Base-by-base conservation (phyloP, 352 stramenopile genomes). In the Phytopythium helicoides region DNA sequence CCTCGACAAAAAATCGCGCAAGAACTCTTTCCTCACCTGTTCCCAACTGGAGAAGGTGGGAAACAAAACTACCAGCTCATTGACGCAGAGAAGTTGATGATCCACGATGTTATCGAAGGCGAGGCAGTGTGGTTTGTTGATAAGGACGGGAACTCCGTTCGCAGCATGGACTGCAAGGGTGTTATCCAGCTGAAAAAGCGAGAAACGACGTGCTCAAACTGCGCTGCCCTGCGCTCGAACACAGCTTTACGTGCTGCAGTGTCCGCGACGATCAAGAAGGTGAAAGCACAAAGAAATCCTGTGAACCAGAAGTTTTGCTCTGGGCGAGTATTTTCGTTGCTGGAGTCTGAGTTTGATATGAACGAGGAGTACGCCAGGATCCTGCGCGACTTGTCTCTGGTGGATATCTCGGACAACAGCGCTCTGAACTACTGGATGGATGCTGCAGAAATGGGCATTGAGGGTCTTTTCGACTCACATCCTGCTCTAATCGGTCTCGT, bases 41-140 rank as follows among this genome's bases (percentile, higher is more conserved):
- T 87, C 41, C 34, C 54, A 3, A 55, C 61, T 12, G 52, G 54
- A 22, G 58, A 59, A 18, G 54, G 47, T 4, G 40, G 40, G 2
- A 74, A 69, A 34, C 52, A 66, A 5, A 39, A 64, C 18, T 56
- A 73, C 6, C 64, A 77, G 33, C 61, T 77, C 39, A 64, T 77
- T 16, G 68, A 78, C 31, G 68, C 68, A 3, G 62, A 89, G 60
- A 88, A 88, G 28, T 19, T 86, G 1, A 47, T 86, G 33, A 54
- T 93, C 14, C 80, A 88, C n/a, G 83, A 93, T 39, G 78, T 80
- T 6, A 72, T 91, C 23, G 76, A 91, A 47, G 65, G 67, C 2
- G 83, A 93, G 42, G 74, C 78, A 3, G 56, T 87, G 16, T 93
- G 83, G 83, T 90, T 88, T 41, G 67, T 93, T 21, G 83, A 93